A percentile compares a stretch with the other conserved stretches of the same genome.
These are phyloP conservation scores for Trametes villosa DNA, from an alignment of 768 basidiomycete genomes.

Conservation along the genomic window DNA sequence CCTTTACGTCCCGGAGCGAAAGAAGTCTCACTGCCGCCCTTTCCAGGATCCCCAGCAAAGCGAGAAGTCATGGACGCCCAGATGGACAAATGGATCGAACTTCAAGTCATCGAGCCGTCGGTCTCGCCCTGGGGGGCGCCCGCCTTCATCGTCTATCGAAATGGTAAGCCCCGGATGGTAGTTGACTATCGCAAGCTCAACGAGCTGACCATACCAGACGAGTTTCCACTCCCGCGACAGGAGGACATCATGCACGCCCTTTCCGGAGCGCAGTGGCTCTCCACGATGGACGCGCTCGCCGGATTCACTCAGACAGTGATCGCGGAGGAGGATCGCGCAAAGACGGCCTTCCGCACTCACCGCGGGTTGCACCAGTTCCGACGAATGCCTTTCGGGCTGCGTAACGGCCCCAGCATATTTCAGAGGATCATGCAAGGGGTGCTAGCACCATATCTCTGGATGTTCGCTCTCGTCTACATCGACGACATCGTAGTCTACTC, in stretches of 20 bases:
- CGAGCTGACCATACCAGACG: constrained; percentile 26
- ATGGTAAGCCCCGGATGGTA: constrained; percentile 41
- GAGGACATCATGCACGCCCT: constrained; percentile 28
- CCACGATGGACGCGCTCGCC: constrained; percentile 41
- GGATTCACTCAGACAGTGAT: constrained; percentile 48
- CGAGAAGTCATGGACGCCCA: constrained; percentile 18
- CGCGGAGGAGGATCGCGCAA: constrained; percentile 33
- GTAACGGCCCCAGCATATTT: constrained; percentile 42
- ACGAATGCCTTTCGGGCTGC: constrained; percentile 43
- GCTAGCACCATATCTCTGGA: background rate
- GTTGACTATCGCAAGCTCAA: constrained; percentile 41
- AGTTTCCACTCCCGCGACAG: constrained; percentile 28
- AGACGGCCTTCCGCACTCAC: constrained; percentile 45
- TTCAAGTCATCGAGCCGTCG: constrained; percentile 45
- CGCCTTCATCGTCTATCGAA: constrained; percentile 40
- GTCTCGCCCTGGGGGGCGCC: constrained; percentile 43
- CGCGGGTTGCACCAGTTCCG: constrained; percentile 45
- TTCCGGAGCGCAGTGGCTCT: constrained; percentile 34
- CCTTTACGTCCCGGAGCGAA: constrained; percentile 20
- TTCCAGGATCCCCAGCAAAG: constrained; percentile 29
- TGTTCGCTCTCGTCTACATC: constrained; percentile 4
- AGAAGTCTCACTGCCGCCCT: constrained; percentile 25
- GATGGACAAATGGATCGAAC: constrained; percentile 27
- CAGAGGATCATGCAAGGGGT: constrained; percentile 42
- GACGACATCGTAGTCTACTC: constrained; percentile 21